Evolutionary conservation across 2,329 filamentous ascomycete species (phyloP).

Genomic region (Cladosporium sp.): DNA sequence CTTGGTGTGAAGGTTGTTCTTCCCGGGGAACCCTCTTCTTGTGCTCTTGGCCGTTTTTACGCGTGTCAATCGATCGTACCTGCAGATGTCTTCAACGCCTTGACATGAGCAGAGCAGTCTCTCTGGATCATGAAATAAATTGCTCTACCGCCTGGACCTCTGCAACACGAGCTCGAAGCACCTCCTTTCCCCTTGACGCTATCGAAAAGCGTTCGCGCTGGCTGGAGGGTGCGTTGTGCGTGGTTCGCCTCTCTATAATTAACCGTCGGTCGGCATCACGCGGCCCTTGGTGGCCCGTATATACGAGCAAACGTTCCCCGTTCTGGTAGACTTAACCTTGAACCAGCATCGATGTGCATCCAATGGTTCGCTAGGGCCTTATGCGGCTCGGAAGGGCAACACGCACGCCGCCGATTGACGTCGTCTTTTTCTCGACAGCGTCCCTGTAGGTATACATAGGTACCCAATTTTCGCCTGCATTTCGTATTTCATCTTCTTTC

Average conservation of each 20-base stretch:
- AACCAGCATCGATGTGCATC: constrained; percentile 3
- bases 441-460: neutral
- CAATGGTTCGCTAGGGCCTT: constrained; percentile 3
- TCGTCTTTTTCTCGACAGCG: constrained; percentile 6
- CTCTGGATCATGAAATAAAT: neutral
- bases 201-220: constrained; percentile 11
- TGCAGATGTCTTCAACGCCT: constrained; percentile 4
- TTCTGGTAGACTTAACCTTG: constrained; percentile 15
- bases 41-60: neutral
- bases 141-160: neutral
- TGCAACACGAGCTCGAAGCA: neutral
- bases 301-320: constrained; percentile 18
- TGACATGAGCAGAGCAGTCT: neutral
- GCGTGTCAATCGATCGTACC: constrained; percentile 13
- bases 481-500: neutral
- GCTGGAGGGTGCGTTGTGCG: neutral
- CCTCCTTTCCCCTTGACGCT: neutral
- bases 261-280: constrained; percentile 20
- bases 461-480: neutral
- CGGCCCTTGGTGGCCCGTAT: constrained; percentile 16
- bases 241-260: constrained; percentile 12
- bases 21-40: neutral
- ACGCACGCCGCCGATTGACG: constrained; percentile 15
- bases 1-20: constrained; percentile 2
- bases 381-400: constrained; percentile 11